A percentile compares a stretch with the other conserved stretches of the same genome.
Evolutionary conservation across 441 rosid species (phyloP).

Genomic region (Bruguiera hainesii): DNA sequence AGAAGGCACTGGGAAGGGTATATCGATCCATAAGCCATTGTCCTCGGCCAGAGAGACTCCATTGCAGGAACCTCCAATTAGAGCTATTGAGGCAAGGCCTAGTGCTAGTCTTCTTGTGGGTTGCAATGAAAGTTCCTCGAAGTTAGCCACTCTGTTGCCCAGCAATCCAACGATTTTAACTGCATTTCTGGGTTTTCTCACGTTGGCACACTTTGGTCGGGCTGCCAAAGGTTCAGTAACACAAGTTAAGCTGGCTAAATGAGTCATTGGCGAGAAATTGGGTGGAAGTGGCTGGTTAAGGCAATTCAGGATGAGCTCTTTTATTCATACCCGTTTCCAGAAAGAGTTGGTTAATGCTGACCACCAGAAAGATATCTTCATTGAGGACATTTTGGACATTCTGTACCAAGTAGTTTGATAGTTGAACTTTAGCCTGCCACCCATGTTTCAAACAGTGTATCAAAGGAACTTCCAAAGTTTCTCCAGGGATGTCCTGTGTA

Average conservation of each 20-base stretch:
- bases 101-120: conserved; percentile 53
- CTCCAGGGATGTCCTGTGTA: neutral
- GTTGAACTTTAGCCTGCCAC: neutral
- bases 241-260: conserved; percentile 41
- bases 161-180: conserved; percentile 23
- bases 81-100: conserved; percentile 54
- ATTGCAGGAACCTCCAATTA: conserved; percentile 25
- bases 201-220: conserved; percentile 27
- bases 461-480: neutral
- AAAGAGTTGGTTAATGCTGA: conserved; percentile 19
- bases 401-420: neutral
- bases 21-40: conserved; percentile 68
- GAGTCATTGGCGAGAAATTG: conserved; percentile 35
- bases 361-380: conserved; percentile 50
- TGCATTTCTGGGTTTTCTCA: conserved; percentile 27
- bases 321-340: conserved; percentile 25
- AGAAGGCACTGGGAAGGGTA: conserved; percentile 59
- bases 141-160: conserved; percentile 25
- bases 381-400: conserved; percentile 35
- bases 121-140: conserved; percentile 32
- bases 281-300: conserved; percentile 3
- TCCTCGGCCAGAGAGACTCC: conserved; percentile 55
- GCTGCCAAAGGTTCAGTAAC: conserved; percentile 33
- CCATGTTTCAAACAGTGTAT: neutral
- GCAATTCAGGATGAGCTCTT: conserved; percentile 16